Percentiles rank a stretch among this genome's conserved stretches.
These are phyloP conservation scores for Oidiodendron maius DNA, from an alignment of 495 filamentous ascomycete genomes.

Conservation along the genomic window DNA sequence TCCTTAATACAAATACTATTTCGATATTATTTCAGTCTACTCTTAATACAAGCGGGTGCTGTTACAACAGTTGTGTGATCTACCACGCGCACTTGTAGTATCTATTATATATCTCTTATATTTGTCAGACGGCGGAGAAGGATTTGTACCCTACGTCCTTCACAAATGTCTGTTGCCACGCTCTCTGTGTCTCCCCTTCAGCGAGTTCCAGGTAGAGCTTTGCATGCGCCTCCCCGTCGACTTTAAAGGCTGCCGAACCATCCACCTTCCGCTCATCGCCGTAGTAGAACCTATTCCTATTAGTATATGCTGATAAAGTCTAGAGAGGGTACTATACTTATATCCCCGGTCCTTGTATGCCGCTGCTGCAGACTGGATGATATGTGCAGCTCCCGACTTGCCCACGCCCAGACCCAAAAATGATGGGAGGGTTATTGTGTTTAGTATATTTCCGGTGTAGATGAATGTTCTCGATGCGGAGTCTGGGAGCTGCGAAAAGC, in stretches of 20 bases:
- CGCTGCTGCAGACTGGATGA: constrained; percentile 33
- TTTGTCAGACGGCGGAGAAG: too few relatives aligned
- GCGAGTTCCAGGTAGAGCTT: constrained; percentile 35
- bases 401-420: constrained; percentile 35
- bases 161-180: constrained; percentile 45
- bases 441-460: constrained; percentile 43
- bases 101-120: too few relatives aligned
- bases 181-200: constrained; percentile 29
- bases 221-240: constrained; percentile 38
- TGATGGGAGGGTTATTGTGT: constrained; percentile 23
- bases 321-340: constrained; percentile 28
- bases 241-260: constrained; percentile 24
- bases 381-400: constrained; percentile 38
- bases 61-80: too few relatives aligned
- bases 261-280: constrained; percentile 40
- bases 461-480: constrained; percentile 37
- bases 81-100: too few relatives aligned
- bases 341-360: constrained; percentile 38
- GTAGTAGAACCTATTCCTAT: constrained; percentile 40
- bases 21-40: too few relatives aligned
- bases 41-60: too few relatives aligned
- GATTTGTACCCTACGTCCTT: constrained; percentile 24
- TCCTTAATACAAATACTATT: too few relatives aligned
- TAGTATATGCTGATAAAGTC: neutral
- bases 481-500: constrained; percentile 32